Conservation (phyloP, 176 grass and related monocot species). For the Cocos nucifera region DNA sequence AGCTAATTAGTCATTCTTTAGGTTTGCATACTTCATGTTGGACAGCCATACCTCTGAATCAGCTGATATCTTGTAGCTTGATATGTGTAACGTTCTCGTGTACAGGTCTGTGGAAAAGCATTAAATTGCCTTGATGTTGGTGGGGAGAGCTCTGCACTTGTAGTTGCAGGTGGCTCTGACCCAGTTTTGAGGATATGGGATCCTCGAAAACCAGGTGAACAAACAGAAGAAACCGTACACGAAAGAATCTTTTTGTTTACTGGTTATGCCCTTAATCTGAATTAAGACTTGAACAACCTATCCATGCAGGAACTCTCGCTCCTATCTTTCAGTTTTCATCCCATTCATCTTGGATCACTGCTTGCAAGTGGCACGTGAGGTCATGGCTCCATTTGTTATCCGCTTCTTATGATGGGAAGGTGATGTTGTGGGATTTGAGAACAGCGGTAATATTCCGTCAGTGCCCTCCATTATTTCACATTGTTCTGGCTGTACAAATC, state of each 20-base stretch:
- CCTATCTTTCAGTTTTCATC: constrained; percentile 93
- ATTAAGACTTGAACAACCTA: constrained; percentile 2
- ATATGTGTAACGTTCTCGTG: constrained; percentile 6
- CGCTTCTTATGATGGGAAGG: constrained; percentile 90
- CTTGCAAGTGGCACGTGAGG: constrained; percentile 83
- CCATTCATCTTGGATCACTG: constrained; percentile 75
- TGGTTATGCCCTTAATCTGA: constrained; percentile 2
- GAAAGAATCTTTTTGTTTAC: constrained; percentile 8
- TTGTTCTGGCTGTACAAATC: not conserved
- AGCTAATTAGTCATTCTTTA: too few relatives aligned
- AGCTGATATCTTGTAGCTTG: too few relatives aligned
- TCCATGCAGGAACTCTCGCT: constrained; percentile 56
- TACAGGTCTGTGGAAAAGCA: constrained; percentile 71
- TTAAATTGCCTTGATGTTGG: constrained; percentile 89
- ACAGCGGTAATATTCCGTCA: constrained; percentile 59
- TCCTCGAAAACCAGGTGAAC: constrained; percentile 91
- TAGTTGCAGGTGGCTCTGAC: constrained; percentile 75
- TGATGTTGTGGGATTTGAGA: constrained; percentile 98
- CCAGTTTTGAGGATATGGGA: constrained; percentile 89
- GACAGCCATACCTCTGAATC: too few relatives aligned
- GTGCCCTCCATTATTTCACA: constrained; percentile 11
- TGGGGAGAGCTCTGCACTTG: constrained; percentile 72
- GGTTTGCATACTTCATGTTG: too few relatives aligned
- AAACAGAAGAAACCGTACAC: not conserved
- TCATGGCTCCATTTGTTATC: constrained; percentile 93